phyloP scores from a whole-genome alignment of 106 monocot genomes.

The Acanthochlamys bracteata region DNA sequence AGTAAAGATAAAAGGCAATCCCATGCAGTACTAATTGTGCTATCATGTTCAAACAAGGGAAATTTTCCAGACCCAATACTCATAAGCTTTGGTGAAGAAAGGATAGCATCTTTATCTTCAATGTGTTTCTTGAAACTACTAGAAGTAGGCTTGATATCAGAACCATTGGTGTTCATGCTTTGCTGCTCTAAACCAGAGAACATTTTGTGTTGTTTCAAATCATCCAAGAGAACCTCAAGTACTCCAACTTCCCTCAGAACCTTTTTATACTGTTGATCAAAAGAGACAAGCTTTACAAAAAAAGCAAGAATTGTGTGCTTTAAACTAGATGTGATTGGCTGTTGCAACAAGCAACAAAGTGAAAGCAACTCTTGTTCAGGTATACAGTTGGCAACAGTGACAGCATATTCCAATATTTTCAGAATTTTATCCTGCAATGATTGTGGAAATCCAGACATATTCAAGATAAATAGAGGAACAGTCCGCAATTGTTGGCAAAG shows the following conservation, averaged over 20 bases:
- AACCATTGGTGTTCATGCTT: slow-evolving; percentile 22
- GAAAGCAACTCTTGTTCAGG: slow-evolving; percentile 97
- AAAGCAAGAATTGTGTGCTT: slow-evolving; percentile 88
- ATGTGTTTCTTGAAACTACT: slow-evolving; percentile 64
- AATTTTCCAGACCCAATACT: slow-evolving; percentile 41
- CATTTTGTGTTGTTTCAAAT: slow-evolving; percentile 75
- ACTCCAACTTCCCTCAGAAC: slow-evolving; percentile 94
- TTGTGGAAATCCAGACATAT: slow-evolving; percentile 82
- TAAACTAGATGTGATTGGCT: slow-evolving; percentile 61
- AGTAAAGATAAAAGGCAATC: slow-evolving; percentile 84
- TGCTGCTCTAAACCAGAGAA: slow-evolving; percentile 56
- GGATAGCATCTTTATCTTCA: slow-evolving; percentile 73
- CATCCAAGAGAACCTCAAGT: slow-evolving; percentile 83
- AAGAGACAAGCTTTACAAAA: slow-evolving; percentile 92
- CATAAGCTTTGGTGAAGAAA: slow-evolving; percentile 71
- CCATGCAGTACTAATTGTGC: slow-evolving; percentile 72
- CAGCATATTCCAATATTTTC: slow-evolving; percentile 98
- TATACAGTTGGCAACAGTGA: slow-evolving; percentile 93
- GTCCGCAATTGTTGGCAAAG: slow-evolving; percentile 86
- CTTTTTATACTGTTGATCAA: slow-evolving; percentile 94
- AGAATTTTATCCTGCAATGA: slow-evolving; percentile 88
- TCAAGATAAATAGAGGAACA: slow-evolving; percentile 84
- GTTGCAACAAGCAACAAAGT: slow-evolving; percentile 94
- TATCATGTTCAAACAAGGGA: slow-evolving; percentile 83
- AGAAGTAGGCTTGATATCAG: slow-evolving; percentile 38